Evolutionary conservation across 805 yeast genomes (phyloP).

Genomic region (Metschnikowia gruessii): DNA sequence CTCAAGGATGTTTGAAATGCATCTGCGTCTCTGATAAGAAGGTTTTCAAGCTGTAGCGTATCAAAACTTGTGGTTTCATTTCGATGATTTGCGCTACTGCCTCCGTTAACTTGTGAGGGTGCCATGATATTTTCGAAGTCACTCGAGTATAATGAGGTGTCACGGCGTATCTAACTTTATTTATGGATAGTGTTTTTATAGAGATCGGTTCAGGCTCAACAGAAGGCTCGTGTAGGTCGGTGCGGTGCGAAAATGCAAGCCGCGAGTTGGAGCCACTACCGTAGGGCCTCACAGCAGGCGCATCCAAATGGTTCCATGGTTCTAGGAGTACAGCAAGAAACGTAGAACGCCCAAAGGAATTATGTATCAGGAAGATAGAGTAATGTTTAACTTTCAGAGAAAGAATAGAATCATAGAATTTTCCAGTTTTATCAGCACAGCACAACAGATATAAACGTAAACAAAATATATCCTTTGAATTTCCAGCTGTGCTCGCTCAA

Average conservation of each 20-base stretch:
- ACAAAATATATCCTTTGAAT: too few relatives aligned
- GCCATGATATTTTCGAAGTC: neutral
- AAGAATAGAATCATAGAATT: too few relatives aligned
- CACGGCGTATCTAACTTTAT: neutral
- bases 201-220: too few relatives aligned
- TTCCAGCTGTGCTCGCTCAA: too few relatives aligned
- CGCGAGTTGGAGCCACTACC: neutral
- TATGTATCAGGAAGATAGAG: too few relatives aligned
- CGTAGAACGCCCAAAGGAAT: too few relatives aligned
- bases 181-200: neutral
- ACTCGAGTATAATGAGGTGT: neutral
- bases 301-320: too few relatives aligned
- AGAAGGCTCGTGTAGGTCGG: neutral
- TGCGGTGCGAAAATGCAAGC: neutral
- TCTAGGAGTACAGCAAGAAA: too few relatives aligned
- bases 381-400: too few relatives aligned
- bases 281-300: too few relatives aligned
- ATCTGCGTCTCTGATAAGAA: constrained; percentile 41
- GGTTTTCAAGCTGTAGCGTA: constrained; percentile 33
- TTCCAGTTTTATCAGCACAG: too few relatives aligned
- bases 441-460: too few relatives aligned
- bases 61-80: constrained; percentile 17
- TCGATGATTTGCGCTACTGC: neutral
- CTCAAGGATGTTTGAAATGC: constrained; percentile 45
- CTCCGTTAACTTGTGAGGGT: constrained; percentile 1